These are phyloP conservation scores for Lasiodiplodia sp. DNA, from an alignment of 2,329 filamentous ascomycete species.

Conservation along the genomic window DNA sequence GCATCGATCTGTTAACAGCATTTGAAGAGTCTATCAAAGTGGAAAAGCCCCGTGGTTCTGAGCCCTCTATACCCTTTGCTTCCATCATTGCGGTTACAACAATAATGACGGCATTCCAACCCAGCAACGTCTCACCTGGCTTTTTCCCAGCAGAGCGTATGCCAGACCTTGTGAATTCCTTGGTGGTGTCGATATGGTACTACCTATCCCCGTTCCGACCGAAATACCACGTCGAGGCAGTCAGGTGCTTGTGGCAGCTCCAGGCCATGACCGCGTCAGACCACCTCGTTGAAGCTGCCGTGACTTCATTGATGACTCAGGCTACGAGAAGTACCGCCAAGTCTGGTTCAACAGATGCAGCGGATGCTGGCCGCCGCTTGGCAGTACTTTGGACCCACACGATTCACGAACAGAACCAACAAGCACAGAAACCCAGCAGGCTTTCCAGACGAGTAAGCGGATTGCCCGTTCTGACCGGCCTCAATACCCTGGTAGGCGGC, in stretches of 20 bases:
- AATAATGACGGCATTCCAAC: slow-evolving; percentile 44
- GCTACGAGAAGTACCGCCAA: slow-evolving; percentile 24
- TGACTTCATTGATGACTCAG: slow-evolving; percentile 68
- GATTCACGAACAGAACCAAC: slow-evolving; percentile 48
- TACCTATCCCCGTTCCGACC: slow-evolving; percentile 83
- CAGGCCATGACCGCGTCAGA: slow-evolving; percentile 74
- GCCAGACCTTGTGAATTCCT: slow-evolving; percentile 68
- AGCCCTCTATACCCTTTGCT: slow-evolving; percentile 36
- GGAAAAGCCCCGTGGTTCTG: background rate
- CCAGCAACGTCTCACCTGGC: slow-evolving; percentile 35
- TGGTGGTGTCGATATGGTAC: slow-evolving; percentile 78
- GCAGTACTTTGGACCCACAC: slow-evolving; percentile 83
- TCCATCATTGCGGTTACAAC: slow-evolving; percentile 43
- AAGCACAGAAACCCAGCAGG: slow-evolving; percentile 44
- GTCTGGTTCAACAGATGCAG: slow-evolving; percentile 54
- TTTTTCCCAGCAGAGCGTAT: slow-evolving; percentile 54
- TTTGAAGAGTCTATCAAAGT: slow-evolving; percentile 33
- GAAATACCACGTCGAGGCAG: slow-evolving; percentile 94
- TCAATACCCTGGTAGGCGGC: slow-evolving; percentile 59
- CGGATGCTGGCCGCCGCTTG: slow-evolving; percentile 73
- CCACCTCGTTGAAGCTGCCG: slow-evolving; percentile 80
- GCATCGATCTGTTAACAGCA: slow-evolving; percentile 37
- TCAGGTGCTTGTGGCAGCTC: slow-evolving; percentile 84
- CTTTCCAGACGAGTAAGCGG: slow-evolving; percentile 38
- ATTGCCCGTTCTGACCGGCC: slow-evolving; percentile 38